Evolutionary conservation across 2,329 filamentous ascomycete genomes (phyloP).

Genomic region (Purpureocillium lavendulum): DNA sequence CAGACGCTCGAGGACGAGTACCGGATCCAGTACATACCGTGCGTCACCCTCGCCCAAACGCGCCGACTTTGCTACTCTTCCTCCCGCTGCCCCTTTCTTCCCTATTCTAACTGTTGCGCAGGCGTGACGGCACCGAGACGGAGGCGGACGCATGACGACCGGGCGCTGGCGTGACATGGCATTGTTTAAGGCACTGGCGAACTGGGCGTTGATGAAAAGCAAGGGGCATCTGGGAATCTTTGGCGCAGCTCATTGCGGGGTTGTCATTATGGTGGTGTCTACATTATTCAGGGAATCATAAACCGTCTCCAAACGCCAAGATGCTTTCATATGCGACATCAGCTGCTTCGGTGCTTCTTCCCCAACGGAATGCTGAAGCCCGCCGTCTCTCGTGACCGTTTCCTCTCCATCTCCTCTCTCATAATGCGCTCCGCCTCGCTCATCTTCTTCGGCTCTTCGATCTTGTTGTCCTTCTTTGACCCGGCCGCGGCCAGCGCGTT

Average conservation of each 20-base stretch:
- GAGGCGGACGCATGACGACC: constrained; percentile 35
- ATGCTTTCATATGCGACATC: neutral
- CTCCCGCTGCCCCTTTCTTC: too few relatives aligned
- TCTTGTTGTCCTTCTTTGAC: constrained; percentile 50
- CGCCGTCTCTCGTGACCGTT: constrained; percentile 44
- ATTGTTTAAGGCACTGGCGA: constrained; percentile 16
- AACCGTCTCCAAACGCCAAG: constrained; percentile 6
- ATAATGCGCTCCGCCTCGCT: constrained; percentile 84
- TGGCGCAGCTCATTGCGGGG: neutral
- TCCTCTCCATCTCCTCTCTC: constrained; percentile 72
- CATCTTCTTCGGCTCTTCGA: constrained; percentile 69
- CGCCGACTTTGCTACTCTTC: too few relatives aligned
- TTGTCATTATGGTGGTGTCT: constrained; percentile 8
- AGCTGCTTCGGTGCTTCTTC: constrained; percentile 42
- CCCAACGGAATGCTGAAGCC: constrained; percentile 36
- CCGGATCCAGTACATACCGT: constrained; percentile 59
- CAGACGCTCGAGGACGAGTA: constrained; percentile 54
- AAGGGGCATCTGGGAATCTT: neutral
- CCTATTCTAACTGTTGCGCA: constrained; percentile 15
- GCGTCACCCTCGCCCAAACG: too few relatives aligned
- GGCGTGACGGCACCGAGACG: constrained; percentile 47
- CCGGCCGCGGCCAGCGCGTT: constrained; percentile 51
- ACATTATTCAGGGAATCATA: neutral
- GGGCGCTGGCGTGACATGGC: constrained; percentile 7
- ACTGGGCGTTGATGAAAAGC: constrained; percentile 20